Base-by-base conservation (phyloP, 768 basidiomycete species). In the Cantharellus cinnabarinus region DNA sequence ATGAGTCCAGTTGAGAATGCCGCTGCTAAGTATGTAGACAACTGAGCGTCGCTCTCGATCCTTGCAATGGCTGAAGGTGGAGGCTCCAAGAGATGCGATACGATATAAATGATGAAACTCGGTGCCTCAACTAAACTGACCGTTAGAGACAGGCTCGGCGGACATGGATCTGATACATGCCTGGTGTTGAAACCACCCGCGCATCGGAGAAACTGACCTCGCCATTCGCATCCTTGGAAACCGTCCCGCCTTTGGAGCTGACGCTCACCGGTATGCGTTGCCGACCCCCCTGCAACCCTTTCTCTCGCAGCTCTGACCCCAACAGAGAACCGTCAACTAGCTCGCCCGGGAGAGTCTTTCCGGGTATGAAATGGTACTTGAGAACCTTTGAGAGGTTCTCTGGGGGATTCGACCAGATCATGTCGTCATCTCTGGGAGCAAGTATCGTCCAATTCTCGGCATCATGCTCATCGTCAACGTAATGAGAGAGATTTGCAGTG, bases 281-380 rank as follows among this genome's bases (percentile, higher is more conserved):
- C 59, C 72, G 73, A n/a, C 76, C 78, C 2, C 79, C 77, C 63
- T 73, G 77, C 50, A 91, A 69, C 35, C 89, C 89, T 20, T 71
- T 71, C 63, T 89, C 87, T 59, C 74, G 72, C 37, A 95, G 71
- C 58, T 81, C 82, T 0, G 89, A 95, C 65, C 85, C 80, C 44
- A 98, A 69, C 14, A 98, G 71, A 74, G 82, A 77, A 3, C 81
- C 82, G 63, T 88, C 74, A 42, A 74, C 72, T 41, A 98, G 74
- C 62, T 89, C 83, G 58, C 77, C 74, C 2, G 79, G 76, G 0
- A 75, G 74, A 79, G 86, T 84, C 60, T 76, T 77, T 4, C 89
- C 89, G 0, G 89, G 85, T 50, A 98, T 72, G 68, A 99, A 90
- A 70, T 99, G 95, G 67, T 98, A 98, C 64, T 81, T 75, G 44